Base-by-base conservation (phyloP, 2,329 filamentous ascomycete genomes). In the Aspergillus candidus region DNA sequence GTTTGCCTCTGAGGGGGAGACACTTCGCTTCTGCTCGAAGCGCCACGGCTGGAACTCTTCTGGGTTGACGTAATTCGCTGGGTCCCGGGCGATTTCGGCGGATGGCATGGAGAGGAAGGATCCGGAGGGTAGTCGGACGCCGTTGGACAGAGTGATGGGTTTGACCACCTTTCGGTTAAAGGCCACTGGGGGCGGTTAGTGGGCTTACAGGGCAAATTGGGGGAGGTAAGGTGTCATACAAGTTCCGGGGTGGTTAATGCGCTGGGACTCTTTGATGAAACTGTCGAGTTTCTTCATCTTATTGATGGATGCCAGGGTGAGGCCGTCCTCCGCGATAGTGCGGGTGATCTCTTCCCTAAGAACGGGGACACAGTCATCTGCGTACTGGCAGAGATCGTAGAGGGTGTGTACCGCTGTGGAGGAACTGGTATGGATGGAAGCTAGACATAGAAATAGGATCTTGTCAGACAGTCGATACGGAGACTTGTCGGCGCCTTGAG, bases 11-110 rank as follows among this genome's bases (percentile, higher is more conserved):
- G 43, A 44, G 7, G 49, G 40, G 5, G 22, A 22, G 11, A 39
- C 11, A 10, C 45, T 34, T 11, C 55, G 48, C 27, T 48, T 32
- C 11, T 48, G 43, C 12, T 51, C 55, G 40, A 43, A 55, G 1
- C 62, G 52, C 3, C 58, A 52, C 4, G 45, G 46, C 32, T 63
- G 55, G 42, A 60, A 63, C 0, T 18, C 27, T 6, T 51, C 45
- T 2, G 60, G 51, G 15, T 55, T 13, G 0, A 45, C 13, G 1
- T 47, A 46, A 8, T 50, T 13, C 6, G 34, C 41, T 3, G 47
- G 38, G 17, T 62, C 53, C 12, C 51, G 52, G 41, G 57, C 53
- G 2, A 50, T 47, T 6, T 43, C 41, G 2, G 45, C 22, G 15
- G 40, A 41, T 2, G 57, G 43, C 29, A 57, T 48, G 2, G 45